Evolutionary conservation across 331 rosid genomes (phyloP).

Genomic region (Phaseolus coccineus): DNA sequence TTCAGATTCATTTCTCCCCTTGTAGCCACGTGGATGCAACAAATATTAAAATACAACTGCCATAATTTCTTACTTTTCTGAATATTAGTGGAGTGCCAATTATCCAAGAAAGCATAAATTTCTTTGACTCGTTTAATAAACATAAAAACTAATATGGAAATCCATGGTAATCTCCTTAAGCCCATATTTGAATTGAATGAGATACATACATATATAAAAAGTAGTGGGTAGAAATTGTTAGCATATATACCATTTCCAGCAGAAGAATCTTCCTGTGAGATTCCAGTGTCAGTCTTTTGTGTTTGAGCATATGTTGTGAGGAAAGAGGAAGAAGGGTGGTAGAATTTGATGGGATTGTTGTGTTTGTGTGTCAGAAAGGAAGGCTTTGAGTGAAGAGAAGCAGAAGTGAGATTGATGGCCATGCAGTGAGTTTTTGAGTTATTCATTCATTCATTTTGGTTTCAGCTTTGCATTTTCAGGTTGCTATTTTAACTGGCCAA

Average conservation of each 20-base stretch:
- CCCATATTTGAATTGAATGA: not conserved
- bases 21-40: not conserved
- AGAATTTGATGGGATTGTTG: slow-evolving; percentile 48
- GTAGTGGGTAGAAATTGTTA: not conserved
- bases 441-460: slow-evolving; percentile 2
- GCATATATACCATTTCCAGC: slow-evolving; percentile 52
- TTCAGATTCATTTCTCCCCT: not conserved
- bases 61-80: not conserved
- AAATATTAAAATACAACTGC: not conserved
- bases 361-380: slow-evolving; percentile 50
- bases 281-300: slow-evolving; percentile 60
- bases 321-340: slow-evolving; percentile 38
- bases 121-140: not conserved
- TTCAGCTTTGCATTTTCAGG: slow-evolving; percentile 27
- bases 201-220: not conserved
- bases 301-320: slow-evolving; percentile 62
- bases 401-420: slow-evolving; percentile 64
- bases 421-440: slow-evolving; percentile 45
- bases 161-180: not conserved
- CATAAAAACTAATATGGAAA: not conserved
- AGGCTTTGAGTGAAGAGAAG: slow-evolving; percentile 59
- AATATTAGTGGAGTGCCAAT: not conserved
- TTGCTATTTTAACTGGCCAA: slow-evolving; percentile 6
- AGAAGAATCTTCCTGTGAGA: slow-evolving; percentile 60
- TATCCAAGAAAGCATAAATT: not conserved